Evolutionary conservation across 2,329 filamentous ascomycete genomes (phyloP), one percentile per base, ranked within the genome.

Genomic region (Aspergillus sp.): DNA sequence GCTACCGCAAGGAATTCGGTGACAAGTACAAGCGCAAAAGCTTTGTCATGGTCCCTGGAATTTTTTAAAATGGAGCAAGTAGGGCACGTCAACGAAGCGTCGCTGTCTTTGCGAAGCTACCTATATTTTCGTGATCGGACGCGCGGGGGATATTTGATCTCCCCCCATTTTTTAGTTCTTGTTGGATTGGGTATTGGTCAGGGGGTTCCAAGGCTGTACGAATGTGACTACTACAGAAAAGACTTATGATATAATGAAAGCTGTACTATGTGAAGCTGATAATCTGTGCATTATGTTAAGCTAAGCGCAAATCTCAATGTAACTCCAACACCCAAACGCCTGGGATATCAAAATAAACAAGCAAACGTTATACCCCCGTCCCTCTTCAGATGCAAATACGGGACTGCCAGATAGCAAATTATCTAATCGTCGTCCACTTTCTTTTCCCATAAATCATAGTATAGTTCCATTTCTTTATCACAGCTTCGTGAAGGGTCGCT

Each of bases 21-120:
- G 86, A 90, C 66, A 87, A 85, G 72, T 98, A 98, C 74, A 90
- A 91, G 84, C 90, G 85, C 77, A 97, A 98, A 88, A 82, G 82
- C 62, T 91, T 78, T 64, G 83, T 81, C 51, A 86, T 95, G 72
- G 69, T 96, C 49, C 89, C 93, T 3, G 87, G 87, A 3, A 72
- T 95, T 44, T 78, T 85, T 64, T 93, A 73, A 72, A 44, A 7
- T 13, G n/a, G 13, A 4, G 22, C 22, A 39, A 41, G 13, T 9
- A 17, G 10, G n/a, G 37, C 15, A 10, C 25, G 25, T 12, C 12
- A 30, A 12, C 25, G 25, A 30, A 12, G 10, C 25, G 25, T 30
- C 9, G 4, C 25, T 10, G 4, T 30, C 10, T 12, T 30, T 12
- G 25, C 25, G 25, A 12, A 30, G 1, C 9, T 12, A 30, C 25